Percentiles rank a stretch among this genome's conserved stretches.
Evolutionary conservation across 2,329 filamentous ascomycete species (phyloP).

Genomic region (Xylariales sp.): DNA sequence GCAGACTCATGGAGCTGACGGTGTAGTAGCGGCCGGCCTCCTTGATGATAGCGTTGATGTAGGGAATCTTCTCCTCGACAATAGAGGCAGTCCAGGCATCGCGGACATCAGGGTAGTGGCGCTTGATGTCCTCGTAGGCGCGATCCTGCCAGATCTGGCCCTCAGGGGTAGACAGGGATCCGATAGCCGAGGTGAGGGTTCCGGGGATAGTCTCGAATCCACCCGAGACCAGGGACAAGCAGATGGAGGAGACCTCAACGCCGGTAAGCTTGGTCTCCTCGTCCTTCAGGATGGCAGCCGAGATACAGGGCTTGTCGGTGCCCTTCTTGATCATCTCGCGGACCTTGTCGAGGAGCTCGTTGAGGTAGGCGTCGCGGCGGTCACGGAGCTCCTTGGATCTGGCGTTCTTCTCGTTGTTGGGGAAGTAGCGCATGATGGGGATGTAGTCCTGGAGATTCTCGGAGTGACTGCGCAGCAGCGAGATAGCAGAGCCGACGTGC

Average conservation of each 20-base stretch:
- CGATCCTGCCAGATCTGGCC: conserved; percentile 47
- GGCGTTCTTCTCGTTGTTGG: conserved; percentile 46
- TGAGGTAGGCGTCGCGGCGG: conserved; percentile 44
- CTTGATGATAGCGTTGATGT: conserved; percentile 43
- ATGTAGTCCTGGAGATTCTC: conserved; percentile 52
- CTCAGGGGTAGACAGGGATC: conserved; percentile 40
- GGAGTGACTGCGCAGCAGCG: conserved; percentile 41
- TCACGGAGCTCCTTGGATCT: conserved; percentile 40
- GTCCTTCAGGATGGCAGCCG: conserved; percentile 48
- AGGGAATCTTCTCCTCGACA: conserved; percentile 42
- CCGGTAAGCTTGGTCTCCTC: conserved; percentile 47
- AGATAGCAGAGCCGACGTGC: conserved; percentile 47
- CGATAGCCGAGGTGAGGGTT: conserved; percentile 46
- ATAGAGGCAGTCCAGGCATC: conserved; percentile 42
- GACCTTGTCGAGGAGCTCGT: conserved; percentile 44
- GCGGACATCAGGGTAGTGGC: conserved; percentile 37
- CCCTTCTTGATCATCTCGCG: conserved; percentile 45
- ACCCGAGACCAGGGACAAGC: conserved; percentile 46
- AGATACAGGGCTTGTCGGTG: conserved; percentile 50
- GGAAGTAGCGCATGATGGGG: conserved; percentile 42
- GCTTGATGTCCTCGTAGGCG: conserved; percentile 46
- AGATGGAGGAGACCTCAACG: conserved; percentile 50
- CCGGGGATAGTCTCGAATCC: conserved; percentile 52
- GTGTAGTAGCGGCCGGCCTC: conserved; percentile 51
- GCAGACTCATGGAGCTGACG: conserved; percentile 47